A percentile compares a stretch with the other conserved stretches of the same genome.
Evolutionary conservation across 2,329 filamentous ascomycete species (phyloP).

Genomic region (Exutisphaerella laricina): DNA sequence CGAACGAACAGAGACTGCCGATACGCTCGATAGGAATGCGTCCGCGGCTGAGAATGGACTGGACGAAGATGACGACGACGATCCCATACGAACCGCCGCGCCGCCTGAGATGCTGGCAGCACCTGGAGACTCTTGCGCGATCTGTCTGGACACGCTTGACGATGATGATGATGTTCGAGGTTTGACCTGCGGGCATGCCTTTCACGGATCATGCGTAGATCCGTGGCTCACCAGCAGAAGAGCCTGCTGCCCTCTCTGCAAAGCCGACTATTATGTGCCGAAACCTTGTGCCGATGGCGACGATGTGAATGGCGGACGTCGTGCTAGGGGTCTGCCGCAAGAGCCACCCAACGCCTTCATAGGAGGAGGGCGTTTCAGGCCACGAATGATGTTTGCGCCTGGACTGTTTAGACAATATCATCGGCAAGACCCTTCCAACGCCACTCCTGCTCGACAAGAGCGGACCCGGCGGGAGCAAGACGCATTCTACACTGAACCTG

Average conservation of each 20-base stretch:
- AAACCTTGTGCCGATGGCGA: conserved; percentile 69
- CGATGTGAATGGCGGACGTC: too few relatives aligned
- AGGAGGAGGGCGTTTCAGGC: conserved; percentile 24
- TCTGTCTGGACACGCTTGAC: conserved; percentile 90
- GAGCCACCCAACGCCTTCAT: conserved; percentile 29
- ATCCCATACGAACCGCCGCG: conserved; percentile 74
- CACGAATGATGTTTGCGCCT: conserved; percentile 25
- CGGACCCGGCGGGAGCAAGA: conserved; percentile 9
- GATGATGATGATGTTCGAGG: conserved; percentile 94
- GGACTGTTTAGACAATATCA: conserved; percentile 23
- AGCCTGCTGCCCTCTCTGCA: conserved; percentile 95
- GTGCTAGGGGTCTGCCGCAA: conserved; percentile 20
- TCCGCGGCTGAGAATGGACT: conserved; percentile 47
- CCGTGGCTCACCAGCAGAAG: conserved; percentile 93
- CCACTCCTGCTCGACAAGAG: conserved; percentile 8
- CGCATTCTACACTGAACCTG: conserved; percentile 9
- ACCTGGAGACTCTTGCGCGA: conserved; percentile 89
- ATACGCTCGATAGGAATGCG: conserved; percentile 26
- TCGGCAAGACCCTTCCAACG: conserved; percentile 6
- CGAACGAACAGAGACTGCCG: conserved; percentile 29
- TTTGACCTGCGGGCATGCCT: conserved; percentile 92
- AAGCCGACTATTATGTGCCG: conserved; percentile 93
- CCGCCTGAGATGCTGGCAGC: conserved; percentile 74
- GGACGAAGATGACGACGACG: conserved; percentile 66
- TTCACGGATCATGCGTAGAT: conserved; percentile 92